phyloP scores from a whole-genome alignment of 2,329 filamentous ascomycete genomes.

The Alternaria ventricosa region DNA sequence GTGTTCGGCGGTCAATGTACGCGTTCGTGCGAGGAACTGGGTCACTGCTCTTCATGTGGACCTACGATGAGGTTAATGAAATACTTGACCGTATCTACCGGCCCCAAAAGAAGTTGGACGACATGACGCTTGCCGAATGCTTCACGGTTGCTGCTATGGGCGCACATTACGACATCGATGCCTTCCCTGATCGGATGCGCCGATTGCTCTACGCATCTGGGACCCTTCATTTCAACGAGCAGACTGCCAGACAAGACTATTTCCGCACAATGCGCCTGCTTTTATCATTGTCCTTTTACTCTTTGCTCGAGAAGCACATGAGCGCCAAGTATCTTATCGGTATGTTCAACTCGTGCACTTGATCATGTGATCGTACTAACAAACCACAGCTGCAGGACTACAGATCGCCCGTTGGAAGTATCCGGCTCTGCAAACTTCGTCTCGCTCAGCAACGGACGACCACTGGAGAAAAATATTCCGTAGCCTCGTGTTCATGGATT shows the following conservation, averaged over 20 bases:
- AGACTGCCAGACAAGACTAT: slow-evolving; percentile 37
- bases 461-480: slow-evolving; percentile 40
- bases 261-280: slow-evolving; percentile 46
- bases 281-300: slow-evolving; percentile 45
- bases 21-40: slow-evolving; percentile 46
- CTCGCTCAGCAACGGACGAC: slow-evolving; percentile 10
- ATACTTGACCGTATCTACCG: slow-evolving; percentile 46
- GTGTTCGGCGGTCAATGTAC: slow-evolving; percentile 39
- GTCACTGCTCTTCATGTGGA: slow-evolving; percentile 48
- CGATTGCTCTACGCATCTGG: slow-evolving; percentile 44
- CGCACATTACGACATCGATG: slow-evolving; percentile 46
- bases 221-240: slow-evolving; percentile 42
- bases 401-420: slow-evolving; percentile 47
- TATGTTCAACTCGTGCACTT: slow-evolving; percentile 19
- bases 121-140: slow-evolving; percentile 45
- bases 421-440: slow-evolving; percentile 11
- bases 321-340: slow-evolving; percentile 47
- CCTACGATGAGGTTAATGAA: slow-evolving; percentile 37
- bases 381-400: slow-evolving; percentile 40
- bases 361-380: slow-evolving; percentile 1
- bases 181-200: slow-evolving; percentile 41
- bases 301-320: slow-evolving; percentile 48
- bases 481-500: slow-evolving; percentile 49
- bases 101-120: slow-evolving; percentile 31
- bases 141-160: slow-evolving; percentile 48